Base-by-base conservation (phyloP, 1,139 yeast genomes). In the Candida sanyaensis region DNA sequence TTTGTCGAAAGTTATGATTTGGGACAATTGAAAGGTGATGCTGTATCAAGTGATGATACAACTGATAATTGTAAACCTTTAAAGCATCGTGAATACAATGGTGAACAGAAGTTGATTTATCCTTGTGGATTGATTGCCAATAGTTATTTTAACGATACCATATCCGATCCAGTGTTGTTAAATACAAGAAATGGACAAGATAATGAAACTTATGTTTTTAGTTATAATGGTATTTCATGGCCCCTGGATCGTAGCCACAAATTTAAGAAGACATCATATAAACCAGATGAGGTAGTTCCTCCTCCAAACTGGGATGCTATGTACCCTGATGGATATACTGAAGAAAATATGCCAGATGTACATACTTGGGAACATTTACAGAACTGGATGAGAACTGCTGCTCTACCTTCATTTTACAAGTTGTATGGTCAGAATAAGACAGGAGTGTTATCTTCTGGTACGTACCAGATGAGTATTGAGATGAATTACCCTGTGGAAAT, bases 111-210 rank as follows among this genome's bases (percentile, higher is more conserved):
- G 52, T 60, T 71, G 44, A 58, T 72, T 21, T 93, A 93, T 64
- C 99, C 99, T 7, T 93, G 99, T 71, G 99, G 99, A 0, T 75
- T 93, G 52, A 92, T 93, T 63, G 97, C 99, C 45, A 93, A 93
- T 68, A 87, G 98, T 1, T 66, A 84, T 62, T 93, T 93, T 71
- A 93, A 95, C 67, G 99, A 93, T 61, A 86, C 97, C 1, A 78
- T 84, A 57, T 62, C 81, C 2, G 64, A 73, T 11, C 73, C 76
- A 10, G 81, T 88, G 4, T 62, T 70, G 7, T 63, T 75, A 45
- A 75, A 75, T 51, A 67, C 80, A 4, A 61, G 65, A 51, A 67
- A 68, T 43, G 77, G 78, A 34, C 65, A 68, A 23, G 62, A 70
- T 41, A 73, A 71, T 47, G 65, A 65, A 28, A 80, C 86, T 49